Percentiles rank a stretch among this genome's conserved stretches.
phyloP scores from a whole-genome alignment of 139 green algal species.

The Chlamydomonas asymmetrica region DNA sequence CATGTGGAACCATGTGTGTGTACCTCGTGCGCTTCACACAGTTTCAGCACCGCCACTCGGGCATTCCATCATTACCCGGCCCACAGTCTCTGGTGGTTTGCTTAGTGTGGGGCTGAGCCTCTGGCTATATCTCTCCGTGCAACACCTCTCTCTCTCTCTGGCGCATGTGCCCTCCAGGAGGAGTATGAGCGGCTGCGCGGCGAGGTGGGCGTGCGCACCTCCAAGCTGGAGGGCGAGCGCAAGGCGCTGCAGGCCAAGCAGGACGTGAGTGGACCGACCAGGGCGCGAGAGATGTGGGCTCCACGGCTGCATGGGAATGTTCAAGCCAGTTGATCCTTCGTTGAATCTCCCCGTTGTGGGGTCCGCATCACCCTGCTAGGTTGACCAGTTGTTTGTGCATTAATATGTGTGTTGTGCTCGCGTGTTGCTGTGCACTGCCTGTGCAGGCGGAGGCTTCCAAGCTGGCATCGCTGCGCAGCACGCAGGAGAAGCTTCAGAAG shows the following conservation, averaged over 20 bases:
- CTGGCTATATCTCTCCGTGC: too few relatives aligned
- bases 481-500: constrained; percentile 43
- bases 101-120: too few relatives aligned
- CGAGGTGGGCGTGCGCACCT: constrained; percentile 42
- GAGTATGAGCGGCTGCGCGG: too few relatives aligned
- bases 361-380: not conserved
- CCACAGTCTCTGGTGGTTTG: too few relatives aligned
- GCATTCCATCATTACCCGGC: too few relatives aligned
- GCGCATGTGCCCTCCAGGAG: constrained; percentile 19
- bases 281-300: not conserved
- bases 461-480: constrained; percentile 36
- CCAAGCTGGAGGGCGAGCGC: constrained; percentile 42
- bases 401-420: not conserved
- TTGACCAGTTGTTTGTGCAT: not conserved
- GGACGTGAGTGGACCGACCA: constrained; percentile 12
- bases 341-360: too few relatives aligned
- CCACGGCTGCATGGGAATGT: not conserved
- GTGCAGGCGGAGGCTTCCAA: constrained; percentile 55
- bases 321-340: too few relatives aligned
- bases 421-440: not conserved
- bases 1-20: too few relatives aligned
- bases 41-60: too few relatives aligned
- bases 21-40: too few relatives aligned
- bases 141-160: not conserved
- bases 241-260: constrained; percentile 45